Conservation (phyloP, 1,139 yeast genomes). For the Yamadazyma mexicana region DNA sequence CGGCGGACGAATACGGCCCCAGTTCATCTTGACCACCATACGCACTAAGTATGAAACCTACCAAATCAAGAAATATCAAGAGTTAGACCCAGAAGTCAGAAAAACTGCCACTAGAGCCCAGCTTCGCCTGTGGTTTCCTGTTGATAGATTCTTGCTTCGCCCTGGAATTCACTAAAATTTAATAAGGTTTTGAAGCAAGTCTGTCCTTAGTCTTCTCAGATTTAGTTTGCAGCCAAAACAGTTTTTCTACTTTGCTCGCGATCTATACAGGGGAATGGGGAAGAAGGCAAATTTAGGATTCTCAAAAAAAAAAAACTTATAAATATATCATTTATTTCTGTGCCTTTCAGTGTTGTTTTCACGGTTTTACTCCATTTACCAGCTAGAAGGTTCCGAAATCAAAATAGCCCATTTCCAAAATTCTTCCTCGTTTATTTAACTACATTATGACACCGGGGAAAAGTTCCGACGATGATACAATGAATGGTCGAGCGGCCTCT, state of each 20-base stretch:
- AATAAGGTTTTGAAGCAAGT: too few relatives aligned
- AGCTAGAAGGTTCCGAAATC: too few relatives aligned
- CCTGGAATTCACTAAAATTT: too few relatives aligned
- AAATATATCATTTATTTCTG: too few relatives aligned
- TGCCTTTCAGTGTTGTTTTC: too few relatives aligned
- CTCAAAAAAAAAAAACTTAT: not conserved
- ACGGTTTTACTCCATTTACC: too few relatives aligned
- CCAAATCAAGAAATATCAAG: constrained; percentile 12
- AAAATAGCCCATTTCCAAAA: constrained; percentile 4
- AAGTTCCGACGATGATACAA: not conserved
- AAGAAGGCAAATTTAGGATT: not conserved
- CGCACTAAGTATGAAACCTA: constrained; percentile 11
- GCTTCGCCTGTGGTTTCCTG: constrained; percentile 10
- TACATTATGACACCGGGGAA: constrained; percentile 8
- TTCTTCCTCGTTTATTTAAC: constrained; percentile 6
- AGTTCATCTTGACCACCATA: constrained; percentile 5
- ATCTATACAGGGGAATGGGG: too few relatives aligned
- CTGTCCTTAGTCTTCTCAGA: too few relatives aligned
- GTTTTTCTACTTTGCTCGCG: too few relatives aligned
- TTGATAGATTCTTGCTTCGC: constrained; percentile 4
- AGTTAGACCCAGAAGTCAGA: constrained; percentile 8
- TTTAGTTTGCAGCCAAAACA: too few relatives aligned
- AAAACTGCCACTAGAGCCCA: constrained; percentile 10
- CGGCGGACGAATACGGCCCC: too few relatives aligned
- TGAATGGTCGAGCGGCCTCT: constrained; percentile 9